Evolutionary conservation across 2,329 filamentous ascomycete species (phyloP), one percentile per base, ranked within the genome.

Genomic region (Pseudogymnoascus sp.): DNA sequence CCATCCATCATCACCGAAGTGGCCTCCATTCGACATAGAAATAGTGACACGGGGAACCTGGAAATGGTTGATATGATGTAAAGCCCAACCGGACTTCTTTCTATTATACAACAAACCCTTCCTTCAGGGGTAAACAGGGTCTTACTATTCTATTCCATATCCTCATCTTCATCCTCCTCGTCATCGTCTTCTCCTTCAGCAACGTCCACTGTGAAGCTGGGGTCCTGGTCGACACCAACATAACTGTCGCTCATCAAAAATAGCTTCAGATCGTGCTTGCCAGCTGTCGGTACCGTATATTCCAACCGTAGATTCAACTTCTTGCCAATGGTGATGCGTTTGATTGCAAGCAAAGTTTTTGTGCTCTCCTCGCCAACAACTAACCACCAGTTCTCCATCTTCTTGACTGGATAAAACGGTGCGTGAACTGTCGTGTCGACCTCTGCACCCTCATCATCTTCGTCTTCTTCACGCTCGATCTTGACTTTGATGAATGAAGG

Each of bases 321-420:
- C 69, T 84, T 84, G 41, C 87, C 89, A 67, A 99, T 89, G 1
- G 93, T 96, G 65, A 99, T 88, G 69, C 93, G 86, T 82, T 98
- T 99, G 79, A 98, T 96, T 2, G 91, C 93, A 64, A 98, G 81
- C 66, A 99, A 80, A 67, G 83, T 93, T 79, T 91, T 93, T 41
- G 89, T 91, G 74, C 86, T 89, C 78, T 97, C 92, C 70, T 98
- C 93, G 31, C 93, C 93, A 35, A 99, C 91, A 19, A 99, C 91
- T 63, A 99, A 79, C 95, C 95, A 99, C 93, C 93, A 99, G 74
- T 95, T 96, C 82, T 99, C 95, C 79, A 91, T 89, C 82, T 99
- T 99, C 75, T 89, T 89, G 60, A 76, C 81, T 0, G 95, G 93
- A 74, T 95, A 99, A 81, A 98, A 99, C 0, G 95, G 95, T 61